These are phyloP conservation scores for Porcisia deanei DNA, from an alignment of 208 protist genomes.

Conservation along the genomic window DNA sequence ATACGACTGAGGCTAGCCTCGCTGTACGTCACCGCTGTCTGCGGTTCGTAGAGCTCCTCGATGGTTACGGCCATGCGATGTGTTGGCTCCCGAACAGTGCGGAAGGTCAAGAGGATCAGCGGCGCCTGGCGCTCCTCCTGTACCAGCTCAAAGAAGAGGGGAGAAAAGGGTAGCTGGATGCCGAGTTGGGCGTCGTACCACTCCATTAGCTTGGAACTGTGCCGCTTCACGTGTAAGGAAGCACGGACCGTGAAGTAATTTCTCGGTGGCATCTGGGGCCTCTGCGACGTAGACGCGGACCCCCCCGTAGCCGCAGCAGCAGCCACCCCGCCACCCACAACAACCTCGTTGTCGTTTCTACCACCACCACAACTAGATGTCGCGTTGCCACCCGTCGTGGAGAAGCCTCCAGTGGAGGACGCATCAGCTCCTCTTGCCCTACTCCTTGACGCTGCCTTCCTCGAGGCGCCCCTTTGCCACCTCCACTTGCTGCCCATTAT, in stretches of 20 bases:
- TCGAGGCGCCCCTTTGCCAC: not conserved
- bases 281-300: conserved; percentile 13
- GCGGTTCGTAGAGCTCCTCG: conserved; percentile 47
- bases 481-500: not conserved
- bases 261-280: conserved; percentile 28
- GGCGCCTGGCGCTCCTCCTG: conserved; percentile 84
- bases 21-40: conserved; percentile 59
- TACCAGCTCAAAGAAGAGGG: conserved; percentile 67
- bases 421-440: not conserved
- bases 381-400: not conserved
- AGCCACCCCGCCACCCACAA: not conserved
- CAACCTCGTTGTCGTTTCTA: not conserved
- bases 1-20: conserved; percentile 64
- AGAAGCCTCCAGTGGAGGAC: not conserved
- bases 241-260: conserved; percentile 69
- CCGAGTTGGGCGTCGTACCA: conserved; percentile 82
- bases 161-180: conserved; percentile 69
- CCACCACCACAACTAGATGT: not conserved
- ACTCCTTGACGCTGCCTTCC: not conserved
- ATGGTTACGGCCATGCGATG: conserved; percentile 73
- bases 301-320: not conserved
- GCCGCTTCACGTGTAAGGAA: conserved; percentile 65
- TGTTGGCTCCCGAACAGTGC: conserved; percentile 60
- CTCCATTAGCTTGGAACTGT: conserved; percentile 66
- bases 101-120: conserved; percentile 68